phyloP scores from a whole-genome alignment of 208 protist species.

The Acanthamoeba pearcei region DNA sequence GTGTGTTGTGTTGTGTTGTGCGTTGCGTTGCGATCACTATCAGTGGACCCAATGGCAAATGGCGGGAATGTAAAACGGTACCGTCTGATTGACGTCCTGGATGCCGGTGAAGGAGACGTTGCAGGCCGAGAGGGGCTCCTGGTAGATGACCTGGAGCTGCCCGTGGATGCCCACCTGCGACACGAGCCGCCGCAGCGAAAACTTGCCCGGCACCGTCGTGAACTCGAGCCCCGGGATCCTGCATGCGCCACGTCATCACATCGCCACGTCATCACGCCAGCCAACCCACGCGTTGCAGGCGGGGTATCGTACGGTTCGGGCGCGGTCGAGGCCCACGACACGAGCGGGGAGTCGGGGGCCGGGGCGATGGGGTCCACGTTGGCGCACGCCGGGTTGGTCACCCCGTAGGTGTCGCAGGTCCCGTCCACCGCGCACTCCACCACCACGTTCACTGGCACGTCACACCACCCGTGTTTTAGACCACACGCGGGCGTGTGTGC shows the following conservation, averaged over 20 bases:
- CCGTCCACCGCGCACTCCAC: neutral
- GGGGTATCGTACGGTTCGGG: neutral
- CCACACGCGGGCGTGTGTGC: too few species aligned
- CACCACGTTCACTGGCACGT: neutral
- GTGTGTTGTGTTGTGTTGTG: too few species aligned
- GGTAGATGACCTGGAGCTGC: neutral
- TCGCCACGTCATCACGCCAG: neutral
- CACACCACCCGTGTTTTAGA: too few species aligned
- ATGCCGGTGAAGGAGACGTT: slow-evolving; percentile 1
- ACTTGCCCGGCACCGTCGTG: neutral
- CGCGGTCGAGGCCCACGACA: neutral
- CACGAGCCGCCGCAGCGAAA: neutral
- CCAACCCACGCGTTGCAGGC: too few species aligned
- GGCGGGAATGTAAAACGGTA: neutral
- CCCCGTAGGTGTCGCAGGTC: neutral
- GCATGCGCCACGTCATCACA: neutral
- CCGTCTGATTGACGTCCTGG: neutral
- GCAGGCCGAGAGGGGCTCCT: neutral
- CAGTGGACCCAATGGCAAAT: too few species aligned
- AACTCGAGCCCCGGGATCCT: neutral
- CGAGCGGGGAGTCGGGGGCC: neutral
- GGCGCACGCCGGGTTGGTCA: neutral
- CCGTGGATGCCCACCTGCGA: slow-evolving; percentile 26
- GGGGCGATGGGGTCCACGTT: neutral
- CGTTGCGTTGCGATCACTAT: too few species aligned